These are phyloP conservation scores for Fusarium lyarnte DNA, from an alignment of 2,329 filamentous ascomycete genomes.

Conservation along the genomic window DNA sequence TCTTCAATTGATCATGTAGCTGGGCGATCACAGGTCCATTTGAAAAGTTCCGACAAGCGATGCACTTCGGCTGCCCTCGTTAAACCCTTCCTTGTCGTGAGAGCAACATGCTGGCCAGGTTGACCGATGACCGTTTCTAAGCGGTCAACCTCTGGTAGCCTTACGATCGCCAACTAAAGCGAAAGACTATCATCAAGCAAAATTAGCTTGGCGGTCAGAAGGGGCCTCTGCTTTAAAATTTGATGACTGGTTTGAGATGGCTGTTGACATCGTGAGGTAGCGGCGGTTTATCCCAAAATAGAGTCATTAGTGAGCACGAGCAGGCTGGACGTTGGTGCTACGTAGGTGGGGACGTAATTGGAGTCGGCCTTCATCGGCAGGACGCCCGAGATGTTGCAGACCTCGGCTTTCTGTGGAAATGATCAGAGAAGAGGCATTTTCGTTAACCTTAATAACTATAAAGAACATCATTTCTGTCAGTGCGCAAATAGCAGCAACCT, in stretches of 20 bases:
- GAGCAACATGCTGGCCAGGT: neutral
- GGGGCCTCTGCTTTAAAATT: neutral
- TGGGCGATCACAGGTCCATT: neutral
- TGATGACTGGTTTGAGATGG: neutral
- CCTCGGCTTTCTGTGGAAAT: constrained; percentile 13
- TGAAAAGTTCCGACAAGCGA: neutral
- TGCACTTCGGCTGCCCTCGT: neutral
- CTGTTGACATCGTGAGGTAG: neutral
- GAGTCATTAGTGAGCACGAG: constrained; percentile 3
- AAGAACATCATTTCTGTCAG: neutral
- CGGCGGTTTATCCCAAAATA: constrained; percentile 35
- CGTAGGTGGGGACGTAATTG: neutral
- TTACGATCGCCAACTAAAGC: neutral
- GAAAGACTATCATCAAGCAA: neutral
- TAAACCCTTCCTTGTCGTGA: neutral
- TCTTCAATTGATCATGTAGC: neutral
- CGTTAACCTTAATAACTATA: neutral
- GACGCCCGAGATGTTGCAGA: neutral
- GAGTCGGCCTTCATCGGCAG: constrained; percentile 2
- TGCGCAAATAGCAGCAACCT: neutral
- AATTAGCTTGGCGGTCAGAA: neutral
- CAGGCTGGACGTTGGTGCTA: neutral
- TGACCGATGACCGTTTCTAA: neutral
- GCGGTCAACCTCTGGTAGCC: constrained; percentile 1
- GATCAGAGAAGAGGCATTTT: neutral